Evolutionary conservation across 495 filamentous ascomycete species (phyloP).

Genomic region (Neurospora tetraspora): DNA sequence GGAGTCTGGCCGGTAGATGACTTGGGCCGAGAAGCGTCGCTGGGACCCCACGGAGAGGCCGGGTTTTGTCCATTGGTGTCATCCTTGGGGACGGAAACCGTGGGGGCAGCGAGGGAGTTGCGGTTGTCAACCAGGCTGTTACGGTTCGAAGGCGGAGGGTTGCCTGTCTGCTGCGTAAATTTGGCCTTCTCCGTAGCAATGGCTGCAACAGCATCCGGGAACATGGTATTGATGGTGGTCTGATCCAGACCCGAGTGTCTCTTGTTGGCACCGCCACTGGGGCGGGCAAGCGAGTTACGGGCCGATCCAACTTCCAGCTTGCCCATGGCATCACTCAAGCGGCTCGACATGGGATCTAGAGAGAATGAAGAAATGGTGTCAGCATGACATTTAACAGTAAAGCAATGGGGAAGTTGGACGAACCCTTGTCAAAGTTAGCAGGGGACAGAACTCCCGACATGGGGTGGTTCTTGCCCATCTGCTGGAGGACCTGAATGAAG

Average conservation of each 20-base stretch:
- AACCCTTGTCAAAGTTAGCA: slow-evolving; percentile 96
- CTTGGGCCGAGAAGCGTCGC: slow-evolving; percentile 65
- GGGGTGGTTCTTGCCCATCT: slow-evolving; percentile 96
- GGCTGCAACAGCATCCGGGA: slow-evolving; percentile 93
- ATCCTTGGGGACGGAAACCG: slow-evolving; percentile 56
- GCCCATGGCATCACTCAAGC: slow-evolving; percentile 93
- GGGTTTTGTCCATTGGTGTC: slow-evolving; percentile 47
- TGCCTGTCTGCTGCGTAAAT: slow-evolving; percentile 88
- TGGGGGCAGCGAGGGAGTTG: slow-evolving; percentile 66
- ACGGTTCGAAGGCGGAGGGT: slow-evolving; percentile 80
- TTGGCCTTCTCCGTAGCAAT: slow-evolving; percentile 97
- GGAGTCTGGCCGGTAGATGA: slow-evolving; percentile 78
- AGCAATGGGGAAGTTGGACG: slow-evolving; percentile 27
- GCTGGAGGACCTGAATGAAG: slow-evolving; percentile 96
- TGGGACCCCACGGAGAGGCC: slow-evolving; percentile 67
- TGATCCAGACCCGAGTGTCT: slow-evolving; percentile 86
- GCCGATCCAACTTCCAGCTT: slow-evolving; percentile 80
- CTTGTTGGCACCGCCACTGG: slow-evolving; percentile 59
- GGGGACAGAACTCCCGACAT: slow-evolving; percentile 95
- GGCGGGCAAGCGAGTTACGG: slow-evolving; percentile 78
- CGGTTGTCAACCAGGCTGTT: slow-evolving; percentile 85
- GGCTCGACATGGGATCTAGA: slow-evolving; percentile 92
- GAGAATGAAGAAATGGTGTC: neutral
- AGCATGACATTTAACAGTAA: neutral
- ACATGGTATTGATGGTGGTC: slow-evolving; percentile 97